Evolutionary conservation across 352 stramenopile genomes (phyloP), one percentile per base, ranked within the genome.

Genomic region (Thalassiosira mediterranea): DNA sequence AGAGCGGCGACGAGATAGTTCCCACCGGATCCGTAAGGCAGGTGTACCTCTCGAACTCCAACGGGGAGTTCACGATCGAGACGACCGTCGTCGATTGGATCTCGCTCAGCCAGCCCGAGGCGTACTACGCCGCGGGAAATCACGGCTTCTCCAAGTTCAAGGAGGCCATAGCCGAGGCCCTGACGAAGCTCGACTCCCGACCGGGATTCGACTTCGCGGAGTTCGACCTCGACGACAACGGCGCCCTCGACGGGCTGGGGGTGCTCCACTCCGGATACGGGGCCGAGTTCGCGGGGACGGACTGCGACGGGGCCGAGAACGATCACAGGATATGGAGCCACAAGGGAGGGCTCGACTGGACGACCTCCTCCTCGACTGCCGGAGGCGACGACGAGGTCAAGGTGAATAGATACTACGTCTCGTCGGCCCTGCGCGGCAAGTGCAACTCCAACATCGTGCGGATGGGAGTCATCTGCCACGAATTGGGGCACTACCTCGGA

Each of bases 401-500:
- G 4, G 63, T 80, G 13, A 69, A 67, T 51, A 17, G 63, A 15
- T 84, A 81, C 47, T 75, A 81, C 32, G 64, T 75, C 1, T 63
- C 29, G 19, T 73, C 63, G 0, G 56, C 57, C 2, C 54, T 84
- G 3, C 57, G 76, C 10, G 76, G 67, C 0, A 73, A 60, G 19
- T 84, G 68, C 31, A 32, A 46, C 10, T 60, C 23, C 7, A 52
- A 79, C 17, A 88, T 89, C 53, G 72, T 69, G 13, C 44, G 78
- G 23, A 86, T 89, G 42, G 79, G 83, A 0, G 83, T 89, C 0
- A 84, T 89, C 52, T 60, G 49, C 31, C 83, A 89, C 58, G 83
- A 89, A 31, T 51, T 85, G 19, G 66, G 73, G 3, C 85, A 91
- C 77, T 86, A 77, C 37, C 52, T 90, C 0, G 80, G 80, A 37